Base-by-base conservation (phyloP, 1,284 basidiomycete species). In the Trichosporon sp. region DNA sequence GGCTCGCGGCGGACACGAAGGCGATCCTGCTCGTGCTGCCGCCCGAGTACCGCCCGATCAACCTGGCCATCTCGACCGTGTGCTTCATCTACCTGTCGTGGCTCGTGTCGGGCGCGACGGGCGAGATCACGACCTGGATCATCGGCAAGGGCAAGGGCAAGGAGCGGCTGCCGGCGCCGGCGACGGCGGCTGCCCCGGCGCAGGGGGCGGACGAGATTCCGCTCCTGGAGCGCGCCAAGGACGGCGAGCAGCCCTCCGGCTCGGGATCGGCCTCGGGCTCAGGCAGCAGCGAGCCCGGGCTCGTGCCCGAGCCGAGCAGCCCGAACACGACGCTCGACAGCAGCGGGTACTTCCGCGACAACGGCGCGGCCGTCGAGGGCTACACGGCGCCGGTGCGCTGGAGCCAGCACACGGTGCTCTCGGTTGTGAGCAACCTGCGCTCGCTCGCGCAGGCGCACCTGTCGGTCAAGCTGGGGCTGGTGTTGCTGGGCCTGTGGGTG, bases 1-100 rank as follows among this genome's bases (percentile, higher is more conserved):
- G 92, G 91, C 86, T 95, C 44, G 92, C 91, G 0, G 91, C 88
- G 4, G 93, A 95, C 78, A 93, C 91, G 21, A 92, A 92, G 78
- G 92, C 91, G 21, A 86, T 95, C 72, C 86, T 95, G 42, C 83
- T 93, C 65, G 87, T 95, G 64, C 83, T 95, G 58, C 92, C 92
- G 0, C 89, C 90, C 23, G 89, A 88, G 5, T 91, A 89, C 86
- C 86, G 92, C 58, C 86, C 88, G 6, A 64, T 91, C 74, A 95
- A 95, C 81, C 87, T 94, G 72, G 81, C 92, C 47, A 75, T 94
- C 66, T 90, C 91, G 18, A 88, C 89, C 18, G 82, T 89, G 44
- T 86, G 91, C 77, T 95, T 95, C 82, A 83, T 94, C 73, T 94
- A 89, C 83, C 80, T 94, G 47, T 91, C 88, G 66, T 87, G 93